phyloP scores from a whole-genome alignment of 2,329 filamentous ascomycete genomes.

The Fusarium devonianum region DNA sequence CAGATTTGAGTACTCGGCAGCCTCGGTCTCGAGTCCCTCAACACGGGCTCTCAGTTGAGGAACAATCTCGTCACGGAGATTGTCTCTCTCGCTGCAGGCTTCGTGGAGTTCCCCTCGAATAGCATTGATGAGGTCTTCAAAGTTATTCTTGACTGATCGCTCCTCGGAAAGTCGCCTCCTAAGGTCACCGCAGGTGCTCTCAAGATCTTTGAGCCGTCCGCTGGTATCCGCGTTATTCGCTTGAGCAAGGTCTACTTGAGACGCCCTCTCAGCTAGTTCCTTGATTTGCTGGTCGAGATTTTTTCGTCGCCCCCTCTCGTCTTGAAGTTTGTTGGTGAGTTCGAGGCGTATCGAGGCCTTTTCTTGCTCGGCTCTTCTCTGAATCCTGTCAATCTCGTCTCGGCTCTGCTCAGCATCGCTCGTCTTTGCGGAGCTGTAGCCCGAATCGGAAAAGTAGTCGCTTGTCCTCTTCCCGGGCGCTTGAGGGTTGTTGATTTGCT shows the following conservation, averaged over 20 bases:
- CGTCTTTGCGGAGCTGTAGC: slow-evolving; percentile 82
- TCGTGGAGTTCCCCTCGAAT: slow-evolving; percentile 83
- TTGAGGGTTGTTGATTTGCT: slow-evolving; percentile 70
- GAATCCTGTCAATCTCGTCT: slow-evolving; percentile 81
- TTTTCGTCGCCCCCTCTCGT: slow-evolving; percentile 79
- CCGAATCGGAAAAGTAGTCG: slow-evolving; percentile 98
- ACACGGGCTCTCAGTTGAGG: slow-evolving; percentile 79
- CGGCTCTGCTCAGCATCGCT: slow-evolving; percentile 69
- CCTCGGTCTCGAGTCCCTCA: slow-evolving; percentile 79
- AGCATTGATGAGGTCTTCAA: slow-evolving; percentile 87
- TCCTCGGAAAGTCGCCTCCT: slow-evolving; percentile 85
- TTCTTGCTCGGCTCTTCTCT: slow-evolving; percentile 87
- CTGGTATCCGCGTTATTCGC: slow-evolving; percentile 64
- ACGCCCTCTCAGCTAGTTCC: slow-evolving; percentile 79
- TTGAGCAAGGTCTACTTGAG: slow-evolving; percentile 64
- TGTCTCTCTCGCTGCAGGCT: slow-evolving; percentile 87
- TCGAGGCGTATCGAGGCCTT: slow-evolving; percentile 86
- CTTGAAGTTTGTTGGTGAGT: slow-evolving; percentile 84
- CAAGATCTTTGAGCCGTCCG: slow-evolving; percentile 77
- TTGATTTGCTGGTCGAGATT: slow-evolving; percentile 85
- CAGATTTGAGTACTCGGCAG: slow-evolving; percentile 74
- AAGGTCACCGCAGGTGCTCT: slow-evolving; percentile 81
- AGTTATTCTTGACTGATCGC: slow-evolving; percentile 86
- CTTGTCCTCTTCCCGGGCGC: slow-evolving; percentile 77
- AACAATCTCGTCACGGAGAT: slow-evolving; percentile 86